These are phyloP conservation scores for Boletus tylopilopsis DNA, from an alignment of 768 basidiomycete species.

Conservation along the genomic window DNA sequence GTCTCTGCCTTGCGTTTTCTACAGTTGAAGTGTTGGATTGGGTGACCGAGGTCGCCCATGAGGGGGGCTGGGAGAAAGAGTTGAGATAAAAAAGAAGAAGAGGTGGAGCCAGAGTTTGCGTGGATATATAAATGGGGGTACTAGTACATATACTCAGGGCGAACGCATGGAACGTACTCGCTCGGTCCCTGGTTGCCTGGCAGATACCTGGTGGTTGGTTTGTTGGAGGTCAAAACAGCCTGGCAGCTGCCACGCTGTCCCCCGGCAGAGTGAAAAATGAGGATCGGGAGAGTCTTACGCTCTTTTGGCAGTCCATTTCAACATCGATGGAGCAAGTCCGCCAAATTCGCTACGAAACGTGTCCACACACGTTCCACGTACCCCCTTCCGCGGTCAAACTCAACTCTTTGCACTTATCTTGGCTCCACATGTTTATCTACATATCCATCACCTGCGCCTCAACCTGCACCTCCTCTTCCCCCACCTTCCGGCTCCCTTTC, in stretches of 20 bases:
- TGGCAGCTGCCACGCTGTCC: conserved; percentile 34
- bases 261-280: conserved; percentile 18
- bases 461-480: conserved; percentile 37
- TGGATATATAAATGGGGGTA: conserved; percentile 34
- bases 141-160: too few species aligned
- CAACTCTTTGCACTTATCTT: conserved; percentile 9
- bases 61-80: conserved; percentile 19
- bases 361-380: conserved; percentile 20
- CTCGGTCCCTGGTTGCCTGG: conserved; percentile 27
- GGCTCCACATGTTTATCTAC: conserved; percentile 30
- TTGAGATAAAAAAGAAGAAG: conserved; percentile 13
- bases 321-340: conserved; percentile 7
- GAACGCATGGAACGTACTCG: conserved; percentile 27
- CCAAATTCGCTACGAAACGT: conserved; percentile 17
- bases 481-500: conserved; percentile 67
- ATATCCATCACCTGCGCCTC: conserved; percentile 59
- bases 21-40: conserved; percentile 44
- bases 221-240: conserved; percentile 19
- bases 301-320: conserved; percentile 22
- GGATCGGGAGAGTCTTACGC: conserved; percentile 21
- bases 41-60: conserved; percentile 65
- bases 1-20: conserved; percentile 67
- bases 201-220: conserved; percentile 18
- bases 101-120: conserved; percentile 10
- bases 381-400: conserved; percentile 8